These are phyloP conservation scores for Skeletonema menzelii DNA, from an alignment of 108 stramenopile species.

Conservation along the genomic window DNA sequence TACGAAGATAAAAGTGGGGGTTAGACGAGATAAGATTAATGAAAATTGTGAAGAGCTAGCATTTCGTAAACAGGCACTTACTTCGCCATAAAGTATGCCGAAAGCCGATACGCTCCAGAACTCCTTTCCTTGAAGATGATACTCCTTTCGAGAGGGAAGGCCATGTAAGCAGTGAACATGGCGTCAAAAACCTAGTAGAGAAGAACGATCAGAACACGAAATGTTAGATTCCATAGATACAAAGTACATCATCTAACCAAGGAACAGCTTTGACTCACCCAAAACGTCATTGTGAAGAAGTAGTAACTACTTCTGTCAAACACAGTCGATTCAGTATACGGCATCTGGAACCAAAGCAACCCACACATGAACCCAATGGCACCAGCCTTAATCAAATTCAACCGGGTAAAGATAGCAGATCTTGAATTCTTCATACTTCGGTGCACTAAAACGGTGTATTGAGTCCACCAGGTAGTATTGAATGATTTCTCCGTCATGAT, in stretches of 20 bases:
- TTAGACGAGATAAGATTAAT: neutral
- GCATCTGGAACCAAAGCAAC: conserved; percentile 61
- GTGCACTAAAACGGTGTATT: conserved; percentile 61
- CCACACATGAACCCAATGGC: conserved; percentile 62
- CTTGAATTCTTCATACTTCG: conserved; percentile 67
- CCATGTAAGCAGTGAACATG: conserved; percentile 70
- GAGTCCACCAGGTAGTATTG: conserved; percentile 60
- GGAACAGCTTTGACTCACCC: conserved; percentile 16
- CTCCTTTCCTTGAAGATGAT: conserved; percentile 75
- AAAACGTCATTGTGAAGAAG: conserved; percentile 79
- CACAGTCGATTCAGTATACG: conserved; percentile 58
- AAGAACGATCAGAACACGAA: neutral
- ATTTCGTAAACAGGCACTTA: neutral
- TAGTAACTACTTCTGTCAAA: conserved; percentile 54
- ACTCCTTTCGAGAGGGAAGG: conserved; percentile 67
- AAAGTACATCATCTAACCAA: neutral
- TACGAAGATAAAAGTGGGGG: neutral
- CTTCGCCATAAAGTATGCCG: conserved; percentile 79
- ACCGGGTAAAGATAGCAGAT: conserved; percentile 66
- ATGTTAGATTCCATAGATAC: neutral
- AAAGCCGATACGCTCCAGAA: conserved; percentile 61
- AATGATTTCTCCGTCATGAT: conserved; percentile 35
- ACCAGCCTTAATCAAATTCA: conserved; percentile 70
- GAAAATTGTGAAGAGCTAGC: neutral
- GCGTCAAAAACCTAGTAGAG: conserved; percentile 52